Conservation (phyloP, 805 yeast genomes). For the Saccharomycopsis synnaedendra region DNA sequence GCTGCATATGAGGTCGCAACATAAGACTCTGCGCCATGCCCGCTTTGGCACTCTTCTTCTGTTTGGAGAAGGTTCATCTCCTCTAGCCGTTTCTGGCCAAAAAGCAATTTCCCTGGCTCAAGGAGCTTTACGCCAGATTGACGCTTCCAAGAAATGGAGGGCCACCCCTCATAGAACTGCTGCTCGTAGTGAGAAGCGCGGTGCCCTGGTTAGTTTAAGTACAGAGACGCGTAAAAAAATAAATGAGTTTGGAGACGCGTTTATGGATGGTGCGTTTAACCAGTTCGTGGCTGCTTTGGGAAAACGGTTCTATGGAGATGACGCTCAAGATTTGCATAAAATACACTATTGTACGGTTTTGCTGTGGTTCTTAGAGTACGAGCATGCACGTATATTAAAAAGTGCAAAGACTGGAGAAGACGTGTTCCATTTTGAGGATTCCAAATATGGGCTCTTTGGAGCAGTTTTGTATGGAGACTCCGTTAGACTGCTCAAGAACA, state of each 20-base stretch:
- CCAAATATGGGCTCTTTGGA: constrained; percentile 35
- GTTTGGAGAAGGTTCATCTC: too few species aligned
- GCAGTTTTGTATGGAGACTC: constrained; percentile 51
- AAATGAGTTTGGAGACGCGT: constrained; percentile 17
- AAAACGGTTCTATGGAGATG: constrained; percentile 15
- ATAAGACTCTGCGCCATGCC: too few species aligned
- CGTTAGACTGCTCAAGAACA: constrained; percentile 17
- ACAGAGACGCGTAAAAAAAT: too few species aligned
- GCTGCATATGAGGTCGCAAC: too few species aligned
- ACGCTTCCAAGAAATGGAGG: constrained; percentile 57
- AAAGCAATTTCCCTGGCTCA: constrained; percentile 39
- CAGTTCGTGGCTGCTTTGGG: constrained; percentile 46
- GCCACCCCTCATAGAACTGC: constrained; percentile 22
- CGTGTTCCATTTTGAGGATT: constrained; percentile 16
- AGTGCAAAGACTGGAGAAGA: too few species aligned
- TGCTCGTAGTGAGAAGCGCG: constrained; percentile 15
- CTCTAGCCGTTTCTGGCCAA: constrained; percentile 62
- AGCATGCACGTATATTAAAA: constrained; percentile 27
- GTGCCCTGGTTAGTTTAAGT: constrained; percentile 19
- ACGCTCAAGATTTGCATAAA: constrained; percentile 17
- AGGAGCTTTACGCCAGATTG: constrained; percentile 54
- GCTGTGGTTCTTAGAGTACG: constrained; percentile 71
- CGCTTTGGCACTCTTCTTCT: too few species aligned
- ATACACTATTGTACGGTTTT: constrained; percentile 19
- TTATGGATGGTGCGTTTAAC: constrained; percentile 68